These are phyloP conservation scores for Candida golubevii DNA, from an alignment of 805 yeast species.

Conservation along the genomic window DNA sequence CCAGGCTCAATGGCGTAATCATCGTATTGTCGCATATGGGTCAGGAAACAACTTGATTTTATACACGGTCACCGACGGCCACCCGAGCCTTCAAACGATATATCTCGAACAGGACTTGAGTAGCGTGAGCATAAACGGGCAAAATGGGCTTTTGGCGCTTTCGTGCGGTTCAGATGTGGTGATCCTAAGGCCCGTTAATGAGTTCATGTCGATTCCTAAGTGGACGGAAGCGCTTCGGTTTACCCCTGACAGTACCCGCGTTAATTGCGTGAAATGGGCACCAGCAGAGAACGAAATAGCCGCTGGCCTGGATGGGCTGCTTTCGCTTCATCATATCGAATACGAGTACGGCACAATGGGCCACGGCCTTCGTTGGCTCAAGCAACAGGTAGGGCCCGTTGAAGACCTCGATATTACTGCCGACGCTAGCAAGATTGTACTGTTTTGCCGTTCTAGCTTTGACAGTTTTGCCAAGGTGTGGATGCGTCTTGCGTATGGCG, in stretches of 20 bases:
- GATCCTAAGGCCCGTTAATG: slow-evolving; percentile 55
- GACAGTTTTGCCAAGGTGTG: slow-evolving; percentile 74
- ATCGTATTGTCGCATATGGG: slow-evolving; percentile 65
- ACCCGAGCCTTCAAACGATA: slow-evolving; percentile 62
- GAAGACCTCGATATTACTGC: slow-evolving; percentile 55
- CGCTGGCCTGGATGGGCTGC: slow-evolving; percentile 48
- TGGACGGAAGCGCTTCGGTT: slow-evolving; percentile 41
- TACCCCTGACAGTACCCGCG: neutral
- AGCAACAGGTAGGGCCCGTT: slow-evolving; percentile 58
- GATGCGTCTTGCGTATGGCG: slow-evolving; percentile 69
- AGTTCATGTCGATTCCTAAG: slow-evolving; percentile 38
- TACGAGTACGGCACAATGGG: slow-evolving; percentile 43
- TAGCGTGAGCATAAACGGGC: slow-evolving; percentile 59
- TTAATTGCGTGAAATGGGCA: slow-evolving; percentile 52
- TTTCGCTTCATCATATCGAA: slow-evolving; percentile 52
- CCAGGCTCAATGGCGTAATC: slow-evolving; percentile 62
- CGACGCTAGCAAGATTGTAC: slow-evolving; percentile 59
- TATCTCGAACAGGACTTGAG: slow-evolving; percentile 63
- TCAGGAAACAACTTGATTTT: slow-evolving; percentile 84
- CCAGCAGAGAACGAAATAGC: slow-evolving; percentile 48
- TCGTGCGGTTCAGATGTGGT: slow-evolving; percentile 41
- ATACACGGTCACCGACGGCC: slow-evolving; percentile 19
- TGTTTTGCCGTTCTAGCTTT: slow-evolving; percentile 52
- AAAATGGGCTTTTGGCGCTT: slow-evolving; percentile 57
- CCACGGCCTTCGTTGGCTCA: slow-evolving; percentile 41